Conservation (phyloP, 2,329 filamentous ascomycete species). For the Zymoseptoria brevis region DNA sequence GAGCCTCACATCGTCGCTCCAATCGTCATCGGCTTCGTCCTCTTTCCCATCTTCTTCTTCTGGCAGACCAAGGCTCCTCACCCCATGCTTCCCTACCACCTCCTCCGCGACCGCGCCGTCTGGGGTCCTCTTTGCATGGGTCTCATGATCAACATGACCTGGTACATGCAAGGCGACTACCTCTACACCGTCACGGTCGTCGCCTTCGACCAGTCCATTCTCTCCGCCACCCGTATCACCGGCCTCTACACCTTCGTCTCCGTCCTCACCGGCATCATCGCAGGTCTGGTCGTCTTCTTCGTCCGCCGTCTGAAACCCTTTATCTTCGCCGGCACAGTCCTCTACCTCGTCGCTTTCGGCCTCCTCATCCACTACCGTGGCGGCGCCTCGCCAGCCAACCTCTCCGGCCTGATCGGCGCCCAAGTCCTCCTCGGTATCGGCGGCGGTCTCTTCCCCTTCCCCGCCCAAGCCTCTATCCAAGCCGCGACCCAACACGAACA, state of each 20-base stretch:
- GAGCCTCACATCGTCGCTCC: slow-evolving; percentile 46
- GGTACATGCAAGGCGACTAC: slow-evolving; percentile 57
- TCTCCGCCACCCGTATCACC: slow-evolving; percentile 50
- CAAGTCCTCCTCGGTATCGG: slow-evolving; percentile 57
- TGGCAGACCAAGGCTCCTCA: slow-evolving; percentile 48
- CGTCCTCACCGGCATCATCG: slow-evolving; percentile 49
- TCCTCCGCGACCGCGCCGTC: slow-evolving; percentile 56
- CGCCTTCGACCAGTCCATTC: slow-evolving; percentile 52
- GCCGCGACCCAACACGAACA: slow-evolving; percentile 47
- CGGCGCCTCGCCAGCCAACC: slow-evolving; percentile 34
- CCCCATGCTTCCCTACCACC: slow-evolving; percentile 51
- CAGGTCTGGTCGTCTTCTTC: slow-evolving; percentile 51
- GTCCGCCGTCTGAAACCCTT: slow-evolving; percentile 56
- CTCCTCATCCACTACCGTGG: slow-evolving; percentile 58
- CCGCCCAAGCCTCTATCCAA: slow-evolving; percentile 45
- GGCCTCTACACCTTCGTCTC: slow-evolving; percentile 53
- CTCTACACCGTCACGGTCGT: slow-evolving; percentile 56
- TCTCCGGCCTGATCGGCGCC: slow-evolving; percentile 53
- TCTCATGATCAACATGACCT: slow-evolving; percentile 48
- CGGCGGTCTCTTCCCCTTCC: slow-evolving; percentile 54
- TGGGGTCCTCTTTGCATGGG: slow-evolving; percentile 57
- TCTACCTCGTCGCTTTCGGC: slow-evolving; percentile 59
- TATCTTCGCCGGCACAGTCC: slow-evolving; percentile 51
- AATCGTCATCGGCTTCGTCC: slow-evolving; percentile 43
- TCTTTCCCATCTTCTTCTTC: slow-evolving; percentile 43